Percentiles rank a stretch among this genome's conserved stretches.
Evolutionary conservation across 2,329 filamentous ascomycete genomes (phyloP).

Genomic region (Fusarium luffae): DNA sequence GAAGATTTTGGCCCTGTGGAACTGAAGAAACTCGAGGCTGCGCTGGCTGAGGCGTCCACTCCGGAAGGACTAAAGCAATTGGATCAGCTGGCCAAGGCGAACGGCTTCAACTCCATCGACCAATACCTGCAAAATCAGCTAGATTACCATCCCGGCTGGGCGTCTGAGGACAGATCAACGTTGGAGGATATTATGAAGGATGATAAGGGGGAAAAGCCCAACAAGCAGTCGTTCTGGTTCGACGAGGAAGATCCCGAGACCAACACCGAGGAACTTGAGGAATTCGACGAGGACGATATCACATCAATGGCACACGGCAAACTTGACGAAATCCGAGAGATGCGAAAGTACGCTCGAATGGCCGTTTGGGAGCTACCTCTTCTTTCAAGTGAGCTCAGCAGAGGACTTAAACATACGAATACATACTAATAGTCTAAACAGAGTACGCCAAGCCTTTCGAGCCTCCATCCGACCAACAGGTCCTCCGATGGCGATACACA

Average conservation of each 20-base stretch:
- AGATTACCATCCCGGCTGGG: conserved; percentile 46
- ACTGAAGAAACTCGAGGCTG: conserved; percentile 48
- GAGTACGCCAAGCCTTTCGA: conserved; percentile 86
- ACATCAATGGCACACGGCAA: conserved; percentile 85
- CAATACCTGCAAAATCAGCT: conserved; percentile 47
- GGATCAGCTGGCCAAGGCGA: conserved; percentile 51
- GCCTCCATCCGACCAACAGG: conserved; percentile 72
- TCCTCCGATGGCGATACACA: conserved; percentile 95
- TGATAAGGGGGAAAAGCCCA: conserved; percentile 49
- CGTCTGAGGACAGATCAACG: conserved; percentile 48
- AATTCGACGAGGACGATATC: conserved; percentile 85
- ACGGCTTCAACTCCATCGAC: conserved; percentile 50
- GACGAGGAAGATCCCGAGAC: conserved; percentile 61
- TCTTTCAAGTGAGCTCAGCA: conserved; percentile 75
- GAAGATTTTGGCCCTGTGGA: conserved; percentile 44
- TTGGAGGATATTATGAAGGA: conserved; percentile 48
- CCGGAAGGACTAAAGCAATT: conserved; percentile 50
- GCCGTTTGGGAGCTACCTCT: conserved; percentile 97
- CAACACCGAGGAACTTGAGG: conserved; percentile 65
- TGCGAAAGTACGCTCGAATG: conserved; percentile 87
- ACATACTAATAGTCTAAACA: conserved; percentile 52
- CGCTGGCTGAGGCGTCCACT: conserved; percentile 46
- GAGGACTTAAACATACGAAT: background rate
- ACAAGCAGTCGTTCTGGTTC: conserved; percentile 60
- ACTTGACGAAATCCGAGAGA: conserved; percentile 87